phyloP scores from a whole-genome alignment of 1,284 basidiomycete genomes.

The Mycocalia duriaeana region DNA sequence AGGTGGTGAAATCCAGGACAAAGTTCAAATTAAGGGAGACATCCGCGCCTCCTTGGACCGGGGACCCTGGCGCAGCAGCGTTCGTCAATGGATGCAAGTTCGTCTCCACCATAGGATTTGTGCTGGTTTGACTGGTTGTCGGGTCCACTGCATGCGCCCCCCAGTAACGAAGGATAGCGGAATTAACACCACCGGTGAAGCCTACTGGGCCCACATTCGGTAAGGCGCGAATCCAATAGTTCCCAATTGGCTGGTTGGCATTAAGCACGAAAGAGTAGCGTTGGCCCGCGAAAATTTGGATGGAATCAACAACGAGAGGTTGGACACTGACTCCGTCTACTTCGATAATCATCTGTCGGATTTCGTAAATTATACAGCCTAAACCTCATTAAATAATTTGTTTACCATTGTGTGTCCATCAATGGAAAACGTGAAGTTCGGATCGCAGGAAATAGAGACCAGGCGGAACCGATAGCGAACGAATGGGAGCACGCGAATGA shows the following conservation, averaged over 20 bases:
- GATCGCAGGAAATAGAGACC: not conserved
- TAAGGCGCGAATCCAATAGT: constrained; percentile 14
- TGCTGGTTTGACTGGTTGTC: constrained; percentile 25
- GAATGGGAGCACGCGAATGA: not conserved
- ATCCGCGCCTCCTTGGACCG: constrained; percentile 32
- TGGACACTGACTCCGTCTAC: constrained; percentile 32
- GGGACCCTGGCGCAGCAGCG: constrained; percentile 35
- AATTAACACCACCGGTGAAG: not conserved
- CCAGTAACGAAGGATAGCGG: not conserved
- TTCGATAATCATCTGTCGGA: constrained; percentile 32
- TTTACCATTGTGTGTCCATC: not conserved
- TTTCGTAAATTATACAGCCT: too few relatives aligned
- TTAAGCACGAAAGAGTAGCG: constrained; percentile 32
- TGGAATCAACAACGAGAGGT: constrained; percentile 17
- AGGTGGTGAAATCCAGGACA: constrained; percentile 16
- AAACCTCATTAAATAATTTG: too few relatives aligned
- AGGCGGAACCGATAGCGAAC: not conserved
- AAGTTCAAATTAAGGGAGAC: constrained; percentile 26
- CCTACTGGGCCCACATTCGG: not conserved
- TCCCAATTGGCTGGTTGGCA: constrained; percentile 12
- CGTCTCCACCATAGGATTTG: constrained; percentile 30
- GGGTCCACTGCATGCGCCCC: constrained; percentile 20
- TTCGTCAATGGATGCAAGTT: constrained; percentile 32
- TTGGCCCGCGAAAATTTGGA: constrained; percentile 15
- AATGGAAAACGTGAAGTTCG: not conserved